phyloP scores from a whole-genome alignment of 202 grass and related monocot species.

The Hordeum pubiflorum region DNA sequence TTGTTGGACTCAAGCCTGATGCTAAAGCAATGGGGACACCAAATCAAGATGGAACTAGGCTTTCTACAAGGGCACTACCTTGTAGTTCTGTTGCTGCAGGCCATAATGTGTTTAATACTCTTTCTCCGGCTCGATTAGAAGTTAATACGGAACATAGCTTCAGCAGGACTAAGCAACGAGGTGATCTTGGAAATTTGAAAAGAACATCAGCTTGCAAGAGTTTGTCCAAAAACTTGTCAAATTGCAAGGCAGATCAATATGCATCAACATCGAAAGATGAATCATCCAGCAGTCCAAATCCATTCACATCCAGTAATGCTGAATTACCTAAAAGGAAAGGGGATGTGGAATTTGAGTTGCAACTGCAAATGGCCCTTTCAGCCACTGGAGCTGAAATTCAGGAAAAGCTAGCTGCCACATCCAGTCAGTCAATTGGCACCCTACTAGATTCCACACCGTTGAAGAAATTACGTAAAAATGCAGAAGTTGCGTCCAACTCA shows the following conservation, averaged over 20 bases:
- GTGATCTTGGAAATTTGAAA: constrained; percentile 34
- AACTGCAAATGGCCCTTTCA: constrained; percentile 88
- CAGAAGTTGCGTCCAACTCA: constrained; percentile 37
- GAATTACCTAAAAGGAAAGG: constrained; percentile 68
- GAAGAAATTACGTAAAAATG: constrained; percentile 41
- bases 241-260: constrained; percentile 27
- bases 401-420: constrained; percentile 33
- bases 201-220: constrained; percentile 29
- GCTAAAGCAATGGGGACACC: constrained; percentile 26
- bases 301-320: constrained; percentile 28
- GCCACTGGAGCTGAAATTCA: constrained; percentile 45
- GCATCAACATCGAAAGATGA: constrained; percentile 25
- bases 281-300: constrained; percentile 13
- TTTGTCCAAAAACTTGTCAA: constrained; percentile 35
- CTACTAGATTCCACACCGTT: constrained; percentile 21
- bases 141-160: constrained; percentile 29
- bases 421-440: constrained; percentile 24
- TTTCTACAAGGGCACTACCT: constrained; percentile 57
- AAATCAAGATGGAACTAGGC: constrained; percentile 51
- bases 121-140: constrained; percentile 20
- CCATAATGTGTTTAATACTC: constrained; percentile 19
- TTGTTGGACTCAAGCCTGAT: constrained; percentile 63
- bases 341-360: constrained; percentile 79
- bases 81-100: constrained; percentile 24
- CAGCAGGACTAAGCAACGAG: constrained; percentile 9